Evolutionary conservation across 805 yeast species (phyloP).

Genomic region (Yarrowia phangngaensis): DNA sequence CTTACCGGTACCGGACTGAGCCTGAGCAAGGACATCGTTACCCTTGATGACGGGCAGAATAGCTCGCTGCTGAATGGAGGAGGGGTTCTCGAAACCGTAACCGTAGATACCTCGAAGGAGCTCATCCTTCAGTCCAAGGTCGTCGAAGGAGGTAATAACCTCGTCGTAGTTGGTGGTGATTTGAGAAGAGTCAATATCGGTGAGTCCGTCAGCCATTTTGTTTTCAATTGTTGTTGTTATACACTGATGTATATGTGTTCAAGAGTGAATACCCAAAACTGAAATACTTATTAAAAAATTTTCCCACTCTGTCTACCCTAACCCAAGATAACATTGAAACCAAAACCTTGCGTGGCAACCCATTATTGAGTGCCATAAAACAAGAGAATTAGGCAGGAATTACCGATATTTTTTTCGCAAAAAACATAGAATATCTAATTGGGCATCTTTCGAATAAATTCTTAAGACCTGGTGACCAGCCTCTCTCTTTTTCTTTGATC

Average conservation of each 20-base stretch:
- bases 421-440: too few relatives aligned
- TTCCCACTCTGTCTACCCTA: slow-evolving; percentile 21
- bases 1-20: slow-evolving; percentile 99
- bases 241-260: slow-evolving; percentile 26
- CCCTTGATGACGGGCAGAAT: slow-evolving; percentile 92
- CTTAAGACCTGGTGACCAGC: too few relatives aligned
- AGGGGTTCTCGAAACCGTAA: slow-evolving; percentile 93
- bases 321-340: too few relatives aligned
- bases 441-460: too few relatives aligned
- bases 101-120: slow-evolving; percentile 51
- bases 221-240: slow-evolving; percentile 12
- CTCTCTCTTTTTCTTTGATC: too few relatives aligned
- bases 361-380: too few relatives aligned
- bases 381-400: too few relatives aligned
- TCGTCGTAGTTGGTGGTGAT: slow-evolving; percentile 80
- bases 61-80: slow-evolving; percentile 97
- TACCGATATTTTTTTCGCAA: too few relatives aligned
- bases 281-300: slow-evolving; percentile 23
- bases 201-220: slow-evolving; percentile 27
- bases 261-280: slow-evolving; percentile 25
- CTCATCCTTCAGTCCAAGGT: slow-evolving; percentile 65
- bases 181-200: slow-evolving; percentile 25
- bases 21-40: slow-evolving; percentile 95
- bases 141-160: slow-evolving; percentile 71
- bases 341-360: too few relatives aligned